Evolutionary conservation across 2,329 filamentous ascomycete genomes (phyloP).

Genomic region (Daldinia eschscholtzii): DNA sequence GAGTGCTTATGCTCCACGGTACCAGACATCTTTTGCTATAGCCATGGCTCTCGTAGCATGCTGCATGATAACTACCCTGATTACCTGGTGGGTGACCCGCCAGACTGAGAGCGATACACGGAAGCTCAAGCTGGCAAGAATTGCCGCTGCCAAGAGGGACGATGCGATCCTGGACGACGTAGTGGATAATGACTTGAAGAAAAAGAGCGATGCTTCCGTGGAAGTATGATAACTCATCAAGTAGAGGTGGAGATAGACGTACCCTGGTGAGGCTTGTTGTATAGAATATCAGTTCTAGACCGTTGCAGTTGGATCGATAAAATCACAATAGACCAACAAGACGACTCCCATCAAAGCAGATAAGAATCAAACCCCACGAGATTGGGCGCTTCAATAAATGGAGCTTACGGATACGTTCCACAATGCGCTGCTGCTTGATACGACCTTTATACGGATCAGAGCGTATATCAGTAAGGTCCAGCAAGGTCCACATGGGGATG

Average conservation of each 20-base stretch:
- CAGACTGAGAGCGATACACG: slow-evolving; percentile 60
- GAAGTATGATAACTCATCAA: slow-evolving; percentile 11
- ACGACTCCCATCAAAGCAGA: not conserved
- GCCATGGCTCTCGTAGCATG: slow-evolving; percentile 60
- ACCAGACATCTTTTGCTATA: slow-evolving; percentile 58
- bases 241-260: not conserved
- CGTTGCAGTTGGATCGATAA: not conserved
- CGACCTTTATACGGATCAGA: slow-evolving; percentile 7
- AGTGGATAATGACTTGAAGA: slow-evolving; percentile 54
- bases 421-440: not conserved
- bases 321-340: not conserved
- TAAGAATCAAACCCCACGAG: slow-evolving; percentile 1
- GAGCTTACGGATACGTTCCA: not conserved
- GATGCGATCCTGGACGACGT: slow-evolving; percentile 60
- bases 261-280: not conserved
- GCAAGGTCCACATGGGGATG: slow-evolving; percentile 2
- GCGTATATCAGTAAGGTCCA: not conserved
- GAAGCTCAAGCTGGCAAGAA: slow-evolving; percentile 57
- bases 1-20: slow-evolving; percentile 60
- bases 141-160: slow-evolving; percentile 57
- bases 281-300: slow-evolving; percentile 8
- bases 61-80: slow-evolving; percentile 57
- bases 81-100: slow-evolving; percentile 61
- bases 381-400: slow-evolving; percentile 6
- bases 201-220: slow-evolving; percentile 12